Evolutionary conservation across 2,329 filamentous ascomycete species (phyloP), one percentile per base, ranked within the genome.

Genomic region (Chalaropsis ovoidea): DNA sequence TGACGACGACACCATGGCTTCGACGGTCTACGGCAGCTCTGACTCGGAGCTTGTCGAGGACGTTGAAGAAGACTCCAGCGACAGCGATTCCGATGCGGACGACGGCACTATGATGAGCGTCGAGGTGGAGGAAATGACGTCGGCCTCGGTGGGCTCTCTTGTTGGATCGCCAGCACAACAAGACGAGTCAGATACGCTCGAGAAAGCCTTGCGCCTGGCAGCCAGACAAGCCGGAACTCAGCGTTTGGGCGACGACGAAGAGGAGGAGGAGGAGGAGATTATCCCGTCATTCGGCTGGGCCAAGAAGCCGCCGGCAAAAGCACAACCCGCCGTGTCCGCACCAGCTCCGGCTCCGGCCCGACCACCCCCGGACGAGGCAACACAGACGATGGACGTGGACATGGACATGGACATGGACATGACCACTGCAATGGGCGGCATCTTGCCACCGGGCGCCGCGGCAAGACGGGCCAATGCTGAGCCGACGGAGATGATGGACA

Each of bases 31-130:
- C 71, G 93, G 90, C 69, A 65, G 64, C 39, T 85, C 83, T 31
- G 82, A 85, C 70, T 82, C 82, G 2, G 79, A 80, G 22, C 62
- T 67, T n/a, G 52, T 63, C 3, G 82, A 84, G 67, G 76, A 81
- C n/a, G 78, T 80, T 5, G 81, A 81, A 52, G 80, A 83, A 27
- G 78, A 80, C 24, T 75, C 75, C 5, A 74, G 77, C 69, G 70
- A 79, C 43, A 79, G 78, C 27, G 82, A 79, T 58, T 82, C 81
- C 8, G 82, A 88, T 68, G 87, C 89, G 54, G 86, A 87, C 62
- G 87, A 89, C 69, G 87, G 85, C 39, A 92, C 89, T 0, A 87
- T 89, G 74, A 90, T 92, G 85, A 93, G 86, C 43, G 78, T 95
- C 56, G 89, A 93, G 67, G 80, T 89, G 19, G 89, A 94, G 66